Evolutionary conservation across 148 eudicot genomes (phyloP).

Genomic region (Bassia scoparia): DNA sequence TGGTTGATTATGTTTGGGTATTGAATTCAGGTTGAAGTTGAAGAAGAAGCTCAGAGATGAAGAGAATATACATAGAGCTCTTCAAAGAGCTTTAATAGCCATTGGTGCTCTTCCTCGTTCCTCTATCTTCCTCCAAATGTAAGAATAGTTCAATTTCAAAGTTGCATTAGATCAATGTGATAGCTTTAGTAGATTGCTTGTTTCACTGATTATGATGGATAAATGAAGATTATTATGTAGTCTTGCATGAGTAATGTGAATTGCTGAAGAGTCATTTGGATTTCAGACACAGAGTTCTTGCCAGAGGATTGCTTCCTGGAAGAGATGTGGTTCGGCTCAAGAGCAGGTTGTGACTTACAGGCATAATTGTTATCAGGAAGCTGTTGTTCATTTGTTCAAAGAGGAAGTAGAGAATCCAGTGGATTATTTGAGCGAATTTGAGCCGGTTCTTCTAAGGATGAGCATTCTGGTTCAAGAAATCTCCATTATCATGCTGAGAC

Average conservation of each 20-base stretch:
- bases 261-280: constrained; percentile 1
- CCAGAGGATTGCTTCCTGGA: constrained; percentile 93
- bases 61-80: constrained; percentile 85
- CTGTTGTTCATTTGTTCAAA: constrained; percentile 43
- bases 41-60: constrained; percentile 86
- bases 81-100: constrained; percentile 84
- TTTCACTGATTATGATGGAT: background rate
- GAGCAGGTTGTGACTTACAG: constrained; percentile 65
- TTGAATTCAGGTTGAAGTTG: constrained; percentile 67
- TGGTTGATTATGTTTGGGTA: too few relatives aligned
- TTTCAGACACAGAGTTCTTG: constrained; percentile 79
- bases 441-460: constrained; percentile 29
- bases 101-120: constrained; percentile 89
- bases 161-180: background rate
- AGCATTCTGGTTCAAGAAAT: constrained; percentile 32
- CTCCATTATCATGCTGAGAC: constrained; percentile 38
- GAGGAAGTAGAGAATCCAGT: constrained; percentile 35
- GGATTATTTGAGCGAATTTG: constrained; percentile 27
- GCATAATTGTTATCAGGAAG: constrained; percentile 61
- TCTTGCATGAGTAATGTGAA: background rate
- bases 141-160: constrained; percentile 18
- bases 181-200: background rate
- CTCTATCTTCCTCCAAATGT: constrained; percentile 85
- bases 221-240: too few relatives aligned
- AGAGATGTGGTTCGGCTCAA: constrained; percentile 88